These are phyloP conservation scores for Tetracladium setigerum DNA, from an alignment of 495 filamentous ascomycete genomes.

Conservation along the genomic window DNA sequence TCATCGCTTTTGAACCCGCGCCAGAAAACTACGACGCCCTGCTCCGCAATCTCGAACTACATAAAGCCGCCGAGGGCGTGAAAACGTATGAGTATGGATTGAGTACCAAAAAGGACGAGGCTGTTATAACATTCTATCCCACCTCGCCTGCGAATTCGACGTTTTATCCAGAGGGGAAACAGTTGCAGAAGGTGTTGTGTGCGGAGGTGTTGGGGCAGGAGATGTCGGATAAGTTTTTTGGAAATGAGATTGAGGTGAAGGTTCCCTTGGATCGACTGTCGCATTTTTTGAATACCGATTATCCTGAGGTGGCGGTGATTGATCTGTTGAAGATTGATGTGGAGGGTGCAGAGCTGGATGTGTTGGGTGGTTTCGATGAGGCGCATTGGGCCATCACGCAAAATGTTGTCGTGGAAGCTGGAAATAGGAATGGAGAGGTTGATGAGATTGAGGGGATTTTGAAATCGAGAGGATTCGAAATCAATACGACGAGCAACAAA, in stretches of 20 bases:
- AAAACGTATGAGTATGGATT: too few relatives aligned
- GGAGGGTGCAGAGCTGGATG: constrained; percentile 16
- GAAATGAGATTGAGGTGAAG: too few relatives aligned
- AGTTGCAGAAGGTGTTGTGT: constrained; percentile 2
- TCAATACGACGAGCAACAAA: too few relatives aligned
- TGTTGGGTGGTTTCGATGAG: constrained; percentile 15
- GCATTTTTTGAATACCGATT: constrained; percentile 6
- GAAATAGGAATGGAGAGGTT: constrained; percentile 8
- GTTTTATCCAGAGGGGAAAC: constrained; percentile 12
- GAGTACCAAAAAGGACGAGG: constrained; percentile 10
- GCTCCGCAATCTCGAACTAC: constrained; percentile 18
- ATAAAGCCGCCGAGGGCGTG: constrained; percentile 1
- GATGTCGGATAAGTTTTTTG: neutral
- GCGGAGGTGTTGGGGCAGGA: neutral
- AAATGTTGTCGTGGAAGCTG: constrained; percentile 15
- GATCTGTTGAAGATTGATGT: constrained; percentile 19
- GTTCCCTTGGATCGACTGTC: neutral
- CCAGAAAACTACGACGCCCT: constrained; percentile 18
- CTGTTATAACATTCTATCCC: constrained; percentile 11
- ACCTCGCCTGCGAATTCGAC: constrained; percentile 12
- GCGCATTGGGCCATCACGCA: constrained; percentile 11
- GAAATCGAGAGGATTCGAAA: constrained; percentile 4
- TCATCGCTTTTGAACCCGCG: constrained; percentile 24
- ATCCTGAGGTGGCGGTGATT: constrained; percentile 4
- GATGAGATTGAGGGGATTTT: constrained; percentile 12